Percentiles rank a stretch among this genome's conserved stretches.
These are phyloP conservation scores for Rhododendron ovatum DNA, from an alignment of 148 eudicot species.

Conservation along the genomic window DNA sequence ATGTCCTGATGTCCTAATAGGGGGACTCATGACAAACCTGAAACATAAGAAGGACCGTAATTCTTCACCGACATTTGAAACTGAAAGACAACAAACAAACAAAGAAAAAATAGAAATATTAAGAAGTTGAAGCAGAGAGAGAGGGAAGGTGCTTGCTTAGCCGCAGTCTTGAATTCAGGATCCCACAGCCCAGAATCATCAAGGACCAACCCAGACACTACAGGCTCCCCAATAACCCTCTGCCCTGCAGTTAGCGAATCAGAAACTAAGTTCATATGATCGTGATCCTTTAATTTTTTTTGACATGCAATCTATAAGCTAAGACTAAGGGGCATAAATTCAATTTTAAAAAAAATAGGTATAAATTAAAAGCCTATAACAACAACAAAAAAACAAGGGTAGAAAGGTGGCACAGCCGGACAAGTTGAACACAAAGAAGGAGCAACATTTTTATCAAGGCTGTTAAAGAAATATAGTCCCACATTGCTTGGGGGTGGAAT, in stretches of 20 bases:
- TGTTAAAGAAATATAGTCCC: too few species aligned
- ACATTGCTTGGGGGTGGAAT: too few species aligned
- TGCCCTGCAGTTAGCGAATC: constrained; percentile 54
- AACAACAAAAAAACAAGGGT: too few species aligned
- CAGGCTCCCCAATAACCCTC: constrained; percentile 86
- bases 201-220: constrained; percentile 76
- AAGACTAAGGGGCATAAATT: background rate
- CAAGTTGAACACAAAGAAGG: background rate
- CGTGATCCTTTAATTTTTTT: background rate
- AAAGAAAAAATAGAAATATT: background rate
- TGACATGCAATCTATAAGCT: background rate
- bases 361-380: background rate
- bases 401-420: background rate
- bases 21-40: constrained; percentile 99
- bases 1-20: constrained; percentile 85
- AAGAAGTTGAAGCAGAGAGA: background rate
- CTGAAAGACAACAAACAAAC: background rate
- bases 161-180: constrained; percentile 80
- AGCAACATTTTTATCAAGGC: background rate
- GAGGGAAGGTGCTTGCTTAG: constrained; percentile 51
- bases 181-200: constrained; percentile 92
- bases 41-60: background rate
- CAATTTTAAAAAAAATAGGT: background rate
- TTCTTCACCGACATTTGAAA: background rate
- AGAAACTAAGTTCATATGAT: background rate